These are phyloP conservation scores for Fraxinus angustifolia DNA, from an alignment of 305 asterid genomes.

Conservation along the genomic window DNA sequence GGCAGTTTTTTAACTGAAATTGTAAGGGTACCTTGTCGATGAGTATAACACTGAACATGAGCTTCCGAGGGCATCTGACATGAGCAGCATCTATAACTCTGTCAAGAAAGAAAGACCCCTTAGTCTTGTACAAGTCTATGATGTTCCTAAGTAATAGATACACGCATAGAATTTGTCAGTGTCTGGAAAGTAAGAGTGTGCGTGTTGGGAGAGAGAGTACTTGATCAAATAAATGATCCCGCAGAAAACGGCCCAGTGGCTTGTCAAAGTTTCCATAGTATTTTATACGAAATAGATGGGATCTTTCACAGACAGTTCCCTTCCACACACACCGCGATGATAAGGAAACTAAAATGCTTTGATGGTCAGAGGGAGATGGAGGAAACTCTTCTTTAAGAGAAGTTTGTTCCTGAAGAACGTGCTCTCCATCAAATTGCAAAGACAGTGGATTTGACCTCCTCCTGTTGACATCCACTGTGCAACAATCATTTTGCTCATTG, in stretches of 20 bases:
- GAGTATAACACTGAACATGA: slow-evolving; percentile 95
- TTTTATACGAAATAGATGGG: slow-evolving; percentile 86
- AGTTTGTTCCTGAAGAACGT: slow-evolving; percentile 41
- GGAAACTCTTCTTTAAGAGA: slow-evolving; percentile 68
- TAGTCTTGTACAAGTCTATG: slow-evolving; percentile 19
- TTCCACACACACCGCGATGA: slow-evolving; percentile 94
- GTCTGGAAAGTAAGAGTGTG: not conserved
- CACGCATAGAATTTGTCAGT: not conserved
- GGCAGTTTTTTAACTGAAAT: slow-evolving; percentile 89
- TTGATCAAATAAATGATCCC: slow-evolving; percentile 87
- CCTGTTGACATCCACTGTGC: slow-evolving; percentile 29
- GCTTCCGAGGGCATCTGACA: slow-evolving; percentile 97
- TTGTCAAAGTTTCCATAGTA: slow-evolving; percentile 86
- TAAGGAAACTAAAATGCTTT: slow-evolving; percentile 86
- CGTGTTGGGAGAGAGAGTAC: slow-evolving; percentile 36
- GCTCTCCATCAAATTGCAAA: slow-evolving; percentile 40
- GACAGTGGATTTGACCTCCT: slow-evolving; percentile 31
- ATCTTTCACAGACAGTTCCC: slow-evolving; percentile 90
- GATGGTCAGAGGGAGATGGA: slow-evolving; percentile 86
- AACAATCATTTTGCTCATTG: slow-evolving; percentile 30
- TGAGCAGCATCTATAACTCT: slow-evolving; percentile 74
- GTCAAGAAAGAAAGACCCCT: slow-evolving; percentile 32
- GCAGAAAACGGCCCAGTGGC: slow-evolving; percentile 94
- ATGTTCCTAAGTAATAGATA: slow-evolving; percentile 14
- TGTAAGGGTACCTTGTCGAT: slow-evolving; percentile 87